phyloP scores from a whole-genome alignment of 2,329 filamentous ascomycete genomes.

The Chalaropsis ovoidea region DNA sequence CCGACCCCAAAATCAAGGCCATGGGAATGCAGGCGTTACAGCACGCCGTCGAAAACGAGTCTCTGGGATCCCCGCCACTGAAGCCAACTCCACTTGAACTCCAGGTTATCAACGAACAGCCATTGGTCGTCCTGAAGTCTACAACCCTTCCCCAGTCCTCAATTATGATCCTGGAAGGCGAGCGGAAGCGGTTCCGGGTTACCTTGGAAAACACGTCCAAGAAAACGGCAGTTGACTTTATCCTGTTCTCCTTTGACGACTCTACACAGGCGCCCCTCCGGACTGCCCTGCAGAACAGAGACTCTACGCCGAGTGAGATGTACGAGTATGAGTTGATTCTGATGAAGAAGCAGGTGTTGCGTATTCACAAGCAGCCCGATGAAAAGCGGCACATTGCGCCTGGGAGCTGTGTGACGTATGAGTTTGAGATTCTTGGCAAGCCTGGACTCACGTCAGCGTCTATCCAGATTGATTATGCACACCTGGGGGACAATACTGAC shows the following conservation, averaged over 20 bases:
- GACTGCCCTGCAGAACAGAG: slow-evolving; percentile 61
- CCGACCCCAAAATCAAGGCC: slow-evolving; percentile 63
- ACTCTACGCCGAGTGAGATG: slow-evolving; percentile 65
- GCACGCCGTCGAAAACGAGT: slow-evolving; percentile 35
- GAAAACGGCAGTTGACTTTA: slow-evolving; percentile 64
- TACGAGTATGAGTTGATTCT: slow-evolving; percentile 80
- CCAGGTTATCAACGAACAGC: slow-evolving; percentile 70
- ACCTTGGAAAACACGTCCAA: slow-evolving; percentile 68
- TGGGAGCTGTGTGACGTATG: slow-evolving; percentile 58
- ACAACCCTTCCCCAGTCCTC: slow-evolving; percentile 73
- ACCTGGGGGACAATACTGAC: slow-evolving; percentile 59
- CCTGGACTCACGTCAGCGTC: slow-evolving; percentile 69
- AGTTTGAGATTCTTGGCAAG: slow-evolving; percentile 77
- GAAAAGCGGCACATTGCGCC: slow-evolving; percentile 54
- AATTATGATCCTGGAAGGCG: slow-evolving; percentile 87
- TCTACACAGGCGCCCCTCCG: slow-evolving; percentile 72
- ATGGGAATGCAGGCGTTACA: slow-evolving; percentile 55
- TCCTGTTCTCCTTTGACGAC: slow-evolving; percentile 82
- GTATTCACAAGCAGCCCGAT: slow-evolving; percentile 43
- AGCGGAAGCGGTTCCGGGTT: slow-evolving; percentile 65
- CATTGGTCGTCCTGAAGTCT: slow-evolving; percentile 62
- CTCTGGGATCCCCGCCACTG: slow-evolving; percentile 35
- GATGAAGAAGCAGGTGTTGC: slow-evolving; percentile 60
- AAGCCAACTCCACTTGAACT: slow-evolving; percentile 49
- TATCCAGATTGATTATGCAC: slow-evolving; percentile 78